Percentiles rank a stretch among this genome's conserved stretches.
Evolutionary conservation across 805 yeast species (phyloP).

Genomic region (Torulaspora gathmanii): DNA sequence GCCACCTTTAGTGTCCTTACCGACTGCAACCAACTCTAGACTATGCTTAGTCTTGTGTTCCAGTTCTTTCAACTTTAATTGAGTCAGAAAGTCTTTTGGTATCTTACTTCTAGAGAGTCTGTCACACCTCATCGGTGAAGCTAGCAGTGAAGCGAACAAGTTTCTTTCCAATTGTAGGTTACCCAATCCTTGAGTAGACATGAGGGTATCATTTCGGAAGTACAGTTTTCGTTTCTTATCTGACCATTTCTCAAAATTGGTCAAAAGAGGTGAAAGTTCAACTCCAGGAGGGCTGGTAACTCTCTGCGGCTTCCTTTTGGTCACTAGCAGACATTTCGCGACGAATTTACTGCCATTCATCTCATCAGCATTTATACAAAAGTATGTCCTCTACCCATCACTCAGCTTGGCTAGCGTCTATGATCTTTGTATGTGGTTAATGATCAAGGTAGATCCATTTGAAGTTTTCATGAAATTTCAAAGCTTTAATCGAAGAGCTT

Average conservation of each 20-base stretch:
- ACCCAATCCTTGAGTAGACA: constrained; percentile 3
- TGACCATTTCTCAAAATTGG: constrained; percentile 37
- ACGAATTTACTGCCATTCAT: neutral
- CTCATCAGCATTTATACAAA: neutral
- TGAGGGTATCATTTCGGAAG: constrained; percentile 3
- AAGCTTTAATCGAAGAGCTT: neutral
- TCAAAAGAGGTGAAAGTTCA: constrained; percentile 24
- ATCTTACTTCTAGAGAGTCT: constrained; percentile 34
- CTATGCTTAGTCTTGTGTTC: constrained; percentile 9
- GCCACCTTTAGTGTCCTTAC: neutral
- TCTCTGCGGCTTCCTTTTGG: neutral
- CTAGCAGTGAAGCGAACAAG: constrained; percentile 38
- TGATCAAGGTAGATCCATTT: neutral
- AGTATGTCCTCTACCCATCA: neutral
- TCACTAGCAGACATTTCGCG: constrained; percentile 2
- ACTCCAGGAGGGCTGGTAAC: neutral
- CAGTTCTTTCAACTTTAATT: constrained; percentile 28
- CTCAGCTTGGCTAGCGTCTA: neutral
- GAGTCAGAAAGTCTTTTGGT: constrained; percentile 40
- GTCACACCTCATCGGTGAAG: constrained; percentile 44
- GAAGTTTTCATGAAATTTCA: neutral
- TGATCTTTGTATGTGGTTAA: neutral
- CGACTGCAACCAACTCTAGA: constrained; percentile 9
- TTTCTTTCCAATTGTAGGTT: constrained; percentile 30
- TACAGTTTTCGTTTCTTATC: constrained; percentile 28